A percentile compares a stretch with the other conserved stretches of the same genome.
Conservation (phyloP, 352 stramenopile genomes). For the Phytophthora citricola region DNA sequence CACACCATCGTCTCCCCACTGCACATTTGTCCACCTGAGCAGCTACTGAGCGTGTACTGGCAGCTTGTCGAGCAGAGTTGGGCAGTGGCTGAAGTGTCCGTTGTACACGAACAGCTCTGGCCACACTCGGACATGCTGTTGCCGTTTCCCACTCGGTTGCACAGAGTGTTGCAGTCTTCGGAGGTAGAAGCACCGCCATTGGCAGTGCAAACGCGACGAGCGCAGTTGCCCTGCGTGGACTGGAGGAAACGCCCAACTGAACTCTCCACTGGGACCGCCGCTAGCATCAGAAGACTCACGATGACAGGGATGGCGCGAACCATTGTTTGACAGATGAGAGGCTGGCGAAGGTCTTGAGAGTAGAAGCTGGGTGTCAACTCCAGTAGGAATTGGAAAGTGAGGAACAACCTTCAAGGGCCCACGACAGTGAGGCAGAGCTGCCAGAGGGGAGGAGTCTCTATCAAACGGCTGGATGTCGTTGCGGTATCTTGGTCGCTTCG, state of each 20-base stretch:
- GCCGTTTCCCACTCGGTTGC: slow-evolving; percentile 30
- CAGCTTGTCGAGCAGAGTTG: slow-evolving; percentile 31
- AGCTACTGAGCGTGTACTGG: slow-evolving; percentile 26
- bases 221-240: slow-evolving; percentile 31
- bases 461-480: slow-evolving; percentile 12
- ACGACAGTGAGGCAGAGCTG: neutral
- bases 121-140: slow-evolving; percentile 37
- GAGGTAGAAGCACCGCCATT: slow-evolving; percentile 20
- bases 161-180: slow-evolving; percentile 37
- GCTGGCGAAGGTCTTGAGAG: slow-evolving; percentile 8
- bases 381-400: slow-evolving; percentile 34
- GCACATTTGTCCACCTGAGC: slow-evolving; percentile 26
- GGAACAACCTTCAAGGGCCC: neutral
- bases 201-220: slow-evolving; percentile 26
- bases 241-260: slow-evolving; percentile 24
- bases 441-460: slow-evolving; percentile 3
- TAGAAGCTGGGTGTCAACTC: slow-evolving; percentile 21
- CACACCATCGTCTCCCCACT: slow-evolving; percentile 34
- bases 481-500: slow-evolving; percentile 13
- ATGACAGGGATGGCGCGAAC: slow-evolving; percentile 18
- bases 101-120: slow-evolving; percentile 33
- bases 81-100: slow-evolving; percentile 18
- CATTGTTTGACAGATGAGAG: slow-evolving; percentile 11
- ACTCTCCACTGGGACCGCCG: slow-evolving; percentile 13
- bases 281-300: slow-evolving; percentile 17